These are phyloP conservation scores for Parachaetomium inaequale DNA, from an alignment of 495 filamentous ascomycete species.

Conservation along the genomic window DNA sequence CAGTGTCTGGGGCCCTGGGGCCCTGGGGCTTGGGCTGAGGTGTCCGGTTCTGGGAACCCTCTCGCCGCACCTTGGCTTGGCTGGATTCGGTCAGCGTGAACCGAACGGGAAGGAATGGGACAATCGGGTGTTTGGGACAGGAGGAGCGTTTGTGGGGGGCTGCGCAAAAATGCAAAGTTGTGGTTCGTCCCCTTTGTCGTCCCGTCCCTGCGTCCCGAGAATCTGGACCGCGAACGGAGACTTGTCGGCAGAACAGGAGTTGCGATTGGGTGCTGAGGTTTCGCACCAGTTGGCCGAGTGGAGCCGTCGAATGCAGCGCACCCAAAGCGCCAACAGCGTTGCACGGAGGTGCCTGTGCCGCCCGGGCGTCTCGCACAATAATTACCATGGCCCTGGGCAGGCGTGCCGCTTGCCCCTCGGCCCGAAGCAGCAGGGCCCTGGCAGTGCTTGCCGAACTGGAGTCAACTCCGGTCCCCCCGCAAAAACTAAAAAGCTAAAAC, in stretches of 20 bases:
- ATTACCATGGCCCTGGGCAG: background rate
- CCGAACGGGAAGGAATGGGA: background rate
- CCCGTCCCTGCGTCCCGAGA: constrained; percentile 3
- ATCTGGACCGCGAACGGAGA: constrained; percentile 1
- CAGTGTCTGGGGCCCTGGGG: background rate
- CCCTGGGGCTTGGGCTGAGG: background rate
- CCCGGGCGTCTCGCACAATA: background rate
- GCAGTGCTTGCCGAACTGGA: background rate
- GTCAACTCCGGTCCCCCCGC: constrained; percentile 1
- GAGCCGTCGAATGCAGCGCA: background rate
- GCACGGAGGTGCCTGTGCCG: background rate
- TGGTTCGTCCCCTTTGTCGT: background rate
- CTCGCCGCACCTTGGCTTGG: background rate
- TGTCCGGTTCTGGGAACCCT: background rate
- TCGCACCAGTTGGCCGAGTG: background rate
- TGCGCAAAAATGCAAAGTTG: constrained; percentile 13
- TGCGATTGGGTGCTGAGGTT: constrained; percentile 4
- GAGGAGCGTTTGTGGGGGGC: background rate
- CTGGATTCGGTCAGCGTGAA: background rate
- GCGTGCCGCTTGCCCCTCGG: background rate
- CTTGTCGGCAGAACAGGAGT: background rate
- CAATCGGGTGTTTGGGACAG: background rate
- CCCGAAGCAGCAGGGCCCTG: background rate
- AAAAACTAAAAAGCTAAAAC: no score
- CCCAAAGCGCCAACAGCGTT: constrained; percentile 5